Base-by-base conservation (phyloP, 2,329 filamentous ascomycete genomes). In the Verticillium nonalfalfae region DNA sequence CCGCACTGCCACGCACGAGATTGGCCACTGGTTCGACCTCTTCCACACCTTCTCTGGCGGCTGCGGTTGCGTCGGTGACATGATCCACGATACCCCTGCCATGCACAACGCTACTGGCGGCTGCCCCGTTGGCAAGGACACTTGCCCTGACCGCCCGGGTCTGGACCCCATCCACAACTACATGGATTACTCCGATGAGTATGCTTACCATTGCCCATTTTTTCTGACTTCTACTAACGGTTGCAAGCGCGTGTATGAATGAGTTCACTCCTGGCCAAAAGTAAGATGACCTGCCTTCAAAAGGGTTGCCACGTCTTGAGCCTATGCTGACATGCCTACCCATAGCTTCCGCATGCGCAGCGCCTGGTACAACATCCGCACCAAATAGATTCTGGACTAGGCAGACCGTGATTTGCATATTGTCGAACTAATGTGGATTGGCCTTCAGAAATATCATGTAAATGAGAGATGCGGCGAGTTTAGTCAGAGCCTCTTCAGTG, bases 11-110 rank as follows among this genome's bases (percentile, higher is more conserved):
- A 68, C 66, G 39, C 78, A 81, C 71, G 79, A 81, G 69, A 70
- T 77, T 54, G 79, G 79, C 15, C 79, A 81, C 71, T 81, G 79
- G 79, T 69, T 81, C 59, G 78, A 79, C 58, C 74, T 82, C 31
- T 74, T 72, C 66, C 79, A 82, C 69, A 79, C 78, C 56, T 81
- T 81, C 69, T 68, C 79, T 63, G 78, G 75, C 54, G 76, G 75
- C 62, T 75, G 75, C 66, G 64, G 15, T 15, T 68, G 71, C 7
- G 63, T 57, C 55, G 77, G 76, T 45, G 79, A 81, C 66, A 68
- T 64, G 39, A 68, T 80, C 18, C 65, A 68, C 60, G 78, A 80
- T 62, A 80, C 78, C 21, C 76, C 78, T 26, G 71, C 75, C 33
- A 69, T 76, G 66, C 65, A 65, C 69, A 72, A 65, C 54, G 54